Conservation (phyloP, 1,284 basidiomycete genomes). For the Rhodotorula sp. region DNA sequence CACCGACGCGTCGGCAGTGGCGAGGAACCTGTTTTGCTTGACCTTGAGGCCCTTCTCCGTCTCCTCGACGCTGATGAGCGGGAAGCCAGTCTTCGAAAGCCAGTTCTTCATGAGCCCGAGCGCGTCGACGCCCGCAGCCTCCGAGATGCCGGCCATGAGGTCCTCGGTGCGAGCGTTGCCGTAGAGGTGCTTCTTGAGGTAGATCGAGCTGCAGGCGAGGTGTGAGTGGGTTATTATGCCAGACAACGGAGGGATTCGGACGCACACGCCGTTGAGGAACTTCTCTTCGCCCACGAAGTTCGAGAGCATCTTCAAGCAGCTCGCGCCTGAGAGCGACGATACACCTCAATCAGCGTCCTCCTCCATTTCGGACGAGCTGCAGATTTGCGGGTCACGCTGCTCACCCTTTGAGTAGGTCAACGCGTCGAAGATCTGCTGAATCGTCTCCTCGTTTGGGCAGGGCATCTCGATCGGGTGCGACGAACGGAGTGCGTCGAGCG, state of each 20-base stretch:
- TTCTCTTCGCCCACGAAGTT: slow-evolving; percentile 83
- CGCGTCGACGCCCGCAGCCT: slow-evolving; percentile 75
- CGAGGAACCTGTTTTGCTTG: slow-evolving; percentile 89
- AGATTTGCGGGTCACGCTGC: background rate
- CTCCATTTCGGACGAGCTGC: slow-evolving; percentile 54
- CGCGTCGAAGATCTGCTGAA: slow-evolving; percentile 37
- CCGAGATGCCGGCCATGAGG: slow-evolving; percentile 84
- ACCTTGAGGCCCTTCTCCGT: slow-evolving; percentile 57
- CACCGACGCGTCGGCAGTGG: slow-evolving; percentile 69
- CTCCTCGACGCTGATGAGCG: slow-evolving; percentile 80
- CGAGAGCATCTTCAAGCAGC: slow-evolving; percentile 89
- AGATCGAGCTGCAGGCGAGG: slow-evolving; percentile 56
- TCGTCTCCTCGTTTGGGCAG: slow-evolving; percentile 62
- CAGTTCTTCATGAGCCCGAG: slow-evolving; percentile 85
- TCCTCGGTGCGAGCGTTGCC: slow-evolving; percentile 83
- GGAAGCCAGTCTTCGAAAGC: slow-evolving; percentile 69
- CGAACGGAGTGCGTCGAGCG: slow-evolving; percentile 82
- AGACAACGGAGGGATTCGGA: background rate
- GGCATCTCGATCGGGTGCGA: slow-evolving; percentile 95
- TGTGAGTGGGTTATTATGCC: background rate
- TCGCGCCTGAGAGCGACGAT: slow-evolving; percentile 57
- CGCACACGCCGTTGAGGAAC: slow-evolving; percentile 50
- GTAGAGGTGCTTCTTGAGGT: slow-evolving; percentile 83
- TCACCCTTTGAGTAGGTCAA: slow-evolving; percentile 20
- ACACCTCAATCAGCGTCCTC: background rate